These are phyloP conservation scores for Neltuma alba DNA, from an alignment of 306 rosid species.

Conservation along the genomic window DNA sequence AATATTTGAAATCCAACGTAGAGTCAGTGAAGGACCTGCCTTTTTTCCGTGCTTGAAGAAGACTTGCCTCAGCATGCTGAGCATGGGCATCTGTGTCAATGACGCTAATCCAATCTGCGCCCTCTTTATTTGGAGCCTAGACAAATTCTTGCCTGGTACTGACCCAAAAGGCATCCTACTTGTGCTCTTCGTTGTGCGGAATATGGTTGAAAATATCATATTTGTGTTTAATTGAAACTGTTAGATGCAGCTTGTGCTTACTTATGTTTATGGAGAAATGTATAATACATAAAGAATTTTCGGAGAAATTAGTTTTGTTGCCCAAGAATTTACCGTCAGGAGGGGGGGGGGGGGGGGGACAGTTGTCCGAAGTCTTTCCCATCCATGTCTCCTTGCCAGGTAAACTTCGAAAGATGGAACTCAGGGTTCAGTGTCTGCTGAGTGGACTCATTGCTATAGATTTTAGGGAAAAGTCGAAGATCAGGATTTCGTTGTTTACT, in stretches of 20 bases:
- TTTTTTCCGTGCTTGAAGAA: slow-evolving; percentile 33
- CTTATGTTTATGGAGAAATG: slow-evolving; percentile 38
- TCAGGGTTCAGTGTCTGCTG: not conserved
- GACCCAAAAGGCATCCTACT: slow-evolving; percentile 2
- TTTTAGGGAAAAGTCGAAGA: not conserved
- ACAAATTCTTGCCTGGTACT: slow-evolving; percentile 21
- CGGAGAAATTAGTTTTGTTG: slow-evolving; percentile 28
- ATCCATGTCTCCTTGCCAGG: not conserved
- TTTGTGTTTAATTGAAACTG: slow-evolving; percentile 36
- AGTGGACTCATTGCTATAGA: not conserved
- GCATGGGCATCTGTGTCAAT: slow-evolving; percentile 11
- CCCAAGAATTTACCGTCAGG: slow-evolving; percentile 10
- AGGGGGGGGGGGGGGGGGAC: too few relatives aligned
- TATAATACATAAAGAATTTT: slow-evolving; percentile 13
- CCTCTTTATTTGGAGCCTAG: slow-evolving; percentile 26
- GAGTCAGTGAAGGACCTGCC: slow-evolving; percentile 17
- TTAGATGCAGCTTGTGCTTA: slow-evolving; percentile 38
- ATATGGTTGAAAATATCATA: slow-evolving; percentile 27
- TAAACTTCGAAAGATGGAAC: not conserved
- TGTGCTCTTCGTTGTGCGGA: slow-evolving; percentile 34
- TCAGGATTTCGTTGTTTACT: not conserved
- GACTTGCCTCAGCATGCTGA: slow-evolving; percentile 32
- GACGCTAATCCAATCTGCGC: slow-evolving; percentile 17
- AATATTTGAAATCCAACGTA: not conserved
- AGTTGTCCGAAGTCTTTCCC: not conserved